These are phyloP conservation scores for Hypholoma sublateritium DNA, from an alignment of 768 basidiomycete genomes.

Conservation along the genomic window DNA sequence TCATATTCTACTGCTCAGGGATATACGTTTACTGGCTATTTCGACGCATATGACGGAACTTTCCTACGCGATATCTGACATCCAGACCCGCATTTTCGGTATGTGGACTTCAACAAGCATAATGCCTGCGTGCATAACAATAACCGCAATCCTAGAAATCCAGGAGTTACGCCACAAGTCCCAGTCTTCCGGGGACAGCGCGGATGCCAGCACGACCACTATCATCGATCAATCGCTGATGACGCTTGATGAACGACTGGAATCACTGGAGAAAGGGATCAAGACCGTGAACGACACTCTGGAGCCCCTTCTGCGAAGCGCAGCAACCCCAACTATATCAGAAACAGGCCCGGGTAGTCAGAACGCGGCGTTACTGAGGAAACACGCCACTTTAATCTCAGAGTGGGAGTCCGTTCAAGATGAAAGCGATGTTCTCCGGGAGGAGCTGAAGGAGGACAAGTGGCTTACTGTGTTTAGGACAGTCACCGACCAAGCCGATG, in stretches of 20 bases:
- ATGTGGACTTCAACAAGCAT: constrained; percentile 20
- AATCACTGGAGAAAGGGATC: constrained; percentile 71
- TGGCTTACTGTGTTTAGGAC: constrained; percentile 96
- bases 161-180: constrained; percentile 91
- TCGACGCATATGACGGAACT: constrained; percentile 88
- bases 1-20: constrained; percentile 41
- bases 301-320: constrained; percentile 52
- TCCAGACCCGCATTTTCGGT: constrained; percentile 92
- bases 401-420: constrained; percentile 85
- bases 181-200: constrained; percentile 57
- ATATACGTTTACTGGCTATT: constrained; percentile 73
- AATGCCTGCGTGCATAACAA: neutral
- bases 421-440: constrained; percentile 78
- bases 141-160: constrained; percentile 56
- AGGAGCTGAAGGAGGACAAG: constrained; percentile 96
- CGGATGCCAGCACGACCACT: constrained; percentile 55
- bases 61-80: constrained; percentile 84
- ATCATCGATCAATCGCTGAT: constrained; percentile 83
- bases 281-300: constrained; percentile 66
- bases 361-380: constrained; percentile 58
- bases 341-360: constrained; percentile 36
- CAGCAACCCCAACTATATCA: constrained; percentile 48
- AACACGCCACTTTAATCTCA: constrained; percentile 66
- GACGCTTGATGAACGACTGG: constrained; percentile 76
- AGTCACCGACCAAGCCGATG: constrained; percentile 91